Conservation (phyloP, 805 yeast genomes). For the Saturnispora ahearnii region DNA sequence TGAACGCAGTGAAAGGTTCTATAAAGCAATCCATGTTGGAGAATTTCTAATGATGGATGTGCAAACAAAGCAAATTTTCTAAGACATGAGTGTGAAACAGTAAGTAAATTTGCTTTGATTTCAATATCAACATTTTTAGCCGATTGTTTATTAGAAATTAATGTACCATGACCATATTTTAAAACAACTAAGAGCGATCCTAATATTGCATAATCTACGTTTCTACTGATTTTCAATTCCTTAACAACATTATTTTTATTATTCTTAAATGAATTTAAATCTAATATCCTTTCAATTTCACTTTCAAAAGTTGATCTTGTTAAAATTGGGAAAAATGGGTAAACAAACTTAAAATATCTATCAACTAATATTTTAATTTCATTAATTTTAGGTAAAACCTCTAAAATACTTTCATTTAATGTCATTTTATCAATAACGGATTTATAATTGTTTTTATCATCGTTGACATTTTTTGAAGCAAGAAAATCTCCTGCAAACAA, state of each 20-base stretch:
- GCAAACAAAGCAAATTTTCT: slow-evolving; percentile 44
- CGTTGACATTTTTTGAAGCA: not conserved
- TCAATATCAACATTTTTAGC: not conserved
- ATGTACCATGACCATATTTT: slow-evolving; percentile 30
- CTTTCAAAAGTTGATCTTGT: slow-evolving; percentile 29
- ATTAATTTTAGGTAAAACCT: slow-evolving; percentile 33
- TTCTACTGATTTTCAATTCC: slow-evolving; percentile 28
- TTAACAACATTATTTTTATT: slow-evolving; percentile 14
- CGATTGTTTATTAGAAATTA: slow-evolving; percentile 6
- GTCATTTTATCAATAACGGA: slow-evolving; percentile 11
- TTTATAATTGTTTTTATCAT: slow-evolving; percentile 10
- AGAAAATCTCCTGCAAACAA: not conserved
- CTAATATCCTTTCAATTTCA: slow-evolving; percentile 31
- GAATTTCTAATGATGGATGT: slow-evolving; percentile 38
- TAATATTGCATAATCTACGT: slow-evolving; percentile 39
- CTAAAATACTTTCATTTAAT: slow-evolving; percentile 23
- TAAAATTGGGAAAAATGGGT: slow-evolving; percentile 40
- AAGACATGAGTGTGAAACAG: slow-evolving; percentile 44
- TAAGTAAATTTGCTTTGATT: slow-evolving; percentile 22
- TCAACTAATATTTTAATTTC: slow-evolving; percentile 38
- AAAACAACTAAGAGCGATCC: slow-evolving; percentile 38
- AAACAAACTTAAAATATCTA: slow-evolving; percentile 36
- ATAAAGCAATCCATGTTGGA: slow-evolving; percentile 46
- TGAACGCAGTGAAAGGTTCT: slow-evolving; percentile 41
- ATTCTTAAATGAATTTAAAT: not conserved